These are phyloP conservation scores for Starmera amethionina DNA, from an alignment of 805 yeast genomes.

Conservation along the genomic window DNA sequence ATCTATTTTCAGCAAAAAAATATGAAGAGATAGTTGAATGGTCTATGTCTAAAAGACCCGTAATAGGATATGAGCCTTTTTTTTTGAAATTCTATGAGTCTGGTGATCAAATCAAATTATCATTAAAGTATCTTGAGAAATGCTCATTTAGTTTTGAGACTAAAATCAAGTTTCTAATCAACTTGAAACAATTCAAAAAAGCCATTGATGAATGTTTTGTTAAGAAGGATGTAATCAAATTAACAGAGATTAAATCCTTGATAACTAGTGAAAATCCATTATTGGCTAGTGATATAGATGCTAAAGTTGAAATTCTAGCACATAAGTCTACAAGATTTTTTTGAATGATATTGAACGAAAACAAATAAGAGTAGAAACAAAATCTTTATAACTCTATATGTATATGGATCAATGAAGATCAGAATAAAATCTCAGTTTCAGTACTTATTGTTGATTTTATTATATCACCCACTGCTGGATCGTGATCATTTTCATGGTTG, in stretches of 20 bases:
- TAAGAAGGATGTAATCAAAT: slow-evolving; percentile 8
- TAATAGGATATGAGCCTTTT: slow-evolving; percentile 64
- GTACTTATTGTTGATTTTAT: too few species aligned
- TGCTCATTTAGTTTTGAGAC: slow-evolving; percentile 8
- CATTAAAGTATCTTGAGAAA: slow-evolving; percentile 8
- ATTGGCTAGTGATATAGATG: background rate
- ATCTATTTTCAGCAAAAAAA: slow-evolving; percentile 34
- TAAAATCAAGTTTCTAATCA: slow-evolving; percentile 9
- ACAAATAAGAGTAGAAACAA: background rate
- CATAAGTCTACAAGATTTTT: background rate
- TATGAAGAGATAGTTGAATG: slow-evolving; percentile 49
- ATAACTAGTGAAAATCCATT: background rate
- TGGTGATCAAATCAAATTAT: slow-evolving; percentile 8
- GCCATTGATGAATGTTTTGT: slow-evolving; percentile 13
- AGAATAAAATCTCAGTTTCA: background rate
- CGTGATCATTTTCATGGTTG: too few species aligned
- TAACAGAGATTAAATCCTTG: slow-evolving; percentile 1
- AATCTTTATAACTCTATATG: background rate
- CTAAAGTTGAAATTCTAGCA: background rate
- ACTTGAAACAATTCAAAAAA: slow-evolving; percentile 10
- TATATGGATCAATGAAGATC: background rate
- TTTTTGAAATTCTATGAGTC: slow-evolving; percentile 9
- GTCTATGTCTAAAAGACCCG: slow-evolving; percentile 44
- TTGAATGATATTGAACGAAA: background rate
- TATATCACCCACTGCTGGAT: too few species aligned